Base-by-base conservation (phyloP, 805 yeast genomes). In the Suhomyces tanzawaensis region DNA sequence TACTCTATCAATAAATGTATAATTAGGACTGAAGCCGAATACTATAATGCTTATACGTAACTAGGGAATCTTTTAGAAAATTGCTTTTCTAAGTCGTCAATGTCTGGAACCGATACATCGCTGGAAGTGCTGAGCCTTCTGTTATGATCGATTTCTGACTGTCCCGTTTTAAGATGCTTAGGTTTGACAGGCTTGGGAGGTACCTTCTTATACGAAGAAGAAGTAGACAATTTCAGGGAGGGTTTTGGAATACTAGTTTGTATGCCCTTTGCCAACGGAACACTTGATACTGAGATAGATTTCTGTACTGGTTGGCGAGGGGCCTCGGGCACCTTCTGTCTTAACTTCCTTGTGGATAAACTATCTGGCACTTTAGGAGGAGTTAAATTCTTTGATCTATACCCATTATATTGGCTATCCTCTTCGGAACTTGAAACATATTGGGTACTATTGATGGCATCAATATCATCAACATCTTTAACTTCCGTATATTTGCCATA, bases 101-200 rank as follows among this genome's bases (percentile, higher is more conserved):
- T 57, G 48, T 79, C 84, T 18, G 76, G 72, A 19, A 72, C 42
- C 28, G 75, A 64, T 23, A 65, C 37, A 33, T 72, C 74, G 52
- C 76, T 68, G 23, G 64, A 46, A 37, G 52, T 50, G 48, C 72
- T 67, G 15, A 55, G 43, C 24, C 60, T 47, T 34, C 69, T 47
- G 12, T 45, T 44, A 9, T 43, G 36, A 22, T 40, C 39, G 16
- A 33, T 38, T 29, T 45, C 44, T 12, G 31, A 29, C 21, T 32
- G 38, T 9, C 36, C 29, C 8, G 41, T 58, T 46, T 71, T 71
- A 40, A 81, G 60, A 48, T 76, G 72, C 3, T 54, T 52, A 3
- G 91, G 90, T 49, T 83, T 83, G 49, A 64, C 66, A 1, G 89
- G 89, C 47, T 79, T 81, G 19, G 81, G 80, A 3, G 85, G 84